Base-by-base conservation (phyloP, 202 grass and related monocot species). In the Alloteropsis angusta region DNA sequence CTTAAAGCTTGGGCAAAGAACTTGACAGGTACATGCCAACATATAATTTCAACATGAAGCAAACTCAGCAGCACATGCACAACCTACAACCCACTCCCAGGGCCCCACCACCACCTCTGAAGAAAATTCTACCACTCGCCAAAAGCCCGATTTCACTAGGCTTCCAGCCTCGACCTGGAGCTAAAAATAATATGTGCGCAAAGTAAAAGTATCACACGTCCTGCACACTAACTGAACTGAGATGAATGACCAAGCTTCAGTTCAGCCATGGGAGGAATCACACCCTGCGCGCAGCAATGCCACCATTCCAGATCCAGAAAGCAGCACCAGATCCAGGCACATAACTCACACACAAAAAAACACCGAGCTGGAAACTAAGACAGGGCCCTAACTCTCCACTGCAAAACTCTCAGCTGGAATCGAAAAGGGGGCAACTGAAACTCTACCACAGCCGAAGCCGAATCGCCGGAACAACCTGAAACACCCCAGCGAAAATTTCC, bases 1-100 rank as follows among this genome's bases (percentile, higher is more conserved):
- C 84, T 77, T 84, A 84, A 84, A 84, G 75, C 67, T 37, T 46
- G 25, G 38, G 83, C 83, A 85, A 80, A 80, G 83, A 85, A 85
- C 37, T 54, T 60, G 81, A 74, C 81, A 84, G 74, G 36, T 78
- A 78, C 74, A 25, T 67, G 71, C 60, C 80, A 83, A 65, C 46
- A 78, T 78, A 85, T 78, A 85, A 55, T 59, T 28, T 47, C 48
- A 66, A 85, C 38, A 57, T 65, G 49, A 79, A 58, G 75, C 59
- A 85, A 68, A 47, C 52, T 8, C 60, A 23, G 47, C 60, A 45
- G 39, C 71, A 75, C 71, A 83, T 83, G 71, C 65, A 83, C 71
- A 83, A 47, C 60, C 80, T 75, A 57, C 60, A 58, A 45, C 80
- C 26, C 60, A 44, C 47, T 17, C 2, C 62, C 21, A 56, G 61